Evolutionary conservation across 352 stramenopile genomes (phyloP), one percentile per base, ranked within the genome.

Genomic region (Phytophthora sp.): DNA sequence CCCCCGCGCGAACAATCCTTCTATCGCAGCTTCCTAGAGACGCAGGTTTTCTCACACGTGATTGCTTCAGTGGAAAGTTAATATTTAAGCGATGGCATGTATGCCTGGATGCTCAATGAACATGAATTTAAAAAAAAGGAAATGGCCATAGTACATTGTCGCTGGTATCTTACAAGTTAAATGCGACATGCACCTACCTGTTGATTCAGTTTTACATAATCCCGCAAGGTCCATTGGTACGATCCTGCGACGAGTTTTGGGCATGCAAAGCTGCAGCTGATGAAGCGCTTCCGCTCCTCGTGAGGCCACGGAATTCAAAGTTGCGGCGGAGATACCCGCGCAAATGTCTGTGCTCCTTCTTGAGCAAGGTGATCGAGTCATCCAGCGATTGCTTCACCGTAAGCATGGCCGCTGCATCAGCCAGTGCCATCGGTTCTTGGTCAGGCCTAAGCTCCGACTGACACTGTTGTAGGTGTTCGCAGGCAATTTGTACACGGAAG

Each of bases 1-100:
- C 80, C 79, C 3, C 23, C 73, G 5, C 61, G 71, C n/a, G 84
- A 93, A 31, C 72, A 82, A 49, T 68, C 63, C 7, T 95, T 95
- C 53, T 95, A 86, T 61, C 82, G 80, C 53, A 79, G 60, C 51
- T 95, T 95, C 61, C 65, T 95, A 5, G 86, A 95, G 72, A 95
- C 87, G 31, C 87, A 95, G 69, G 69, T 95, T 12, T 95, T 95
- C 42, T 94, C 85, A 16, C 85, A 95, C 31, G 75, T 91, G 69
- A 93, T 95, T 33, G 83, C 87, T 15, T 89, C 82, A 0, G 82
- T 91, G 29, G 52, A n/a, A 3, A 38, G 27, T 41, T 54, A 18
- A 74, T 71, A 71, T 72, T 73, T 79, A 75, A 66, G 30, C 26
- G 29, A 16, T 16, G 39, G 9, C 18, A 36, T 9, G 59, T 59